Evolutionary conservation across 1,284 basidiomycete species (phyloP), one percentile per base, ranked within the genome.

Genomic region (Entoloma clypeatum): DNA sequence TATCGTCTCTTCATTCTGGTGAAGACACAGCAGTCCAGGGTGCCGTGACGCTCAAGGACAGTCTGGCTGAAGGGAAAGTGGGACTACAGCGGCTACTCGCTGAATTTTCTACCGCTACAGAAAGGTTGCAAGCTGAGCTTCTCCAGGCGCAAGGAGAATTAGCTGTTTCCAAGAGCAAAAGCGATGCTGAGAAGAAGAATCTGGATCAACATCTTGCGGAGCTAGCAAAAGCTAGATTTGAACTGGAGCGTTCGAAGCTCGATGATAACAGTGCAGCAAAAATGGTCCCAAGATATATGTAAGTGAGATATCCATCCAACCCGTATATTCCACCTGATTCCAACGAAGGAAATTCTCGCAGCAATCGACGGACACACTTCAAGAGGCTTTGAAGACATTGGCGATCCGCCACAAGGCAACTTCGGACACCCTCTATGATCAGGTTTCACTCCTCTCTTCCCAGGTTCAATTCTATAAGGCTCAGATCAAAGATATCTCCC

Each of bases 211-310:
- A 76, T 31, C 69, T 70, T 11, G 50, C 52, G 0, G 65, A 72
- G 39, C 60, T 84, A 8, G 71, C 75, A 0, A 57, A 67, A 21
- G 60, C 71, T 0, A 68, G 72, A 36, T 61, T 67, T 1, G 78
- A 83, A 47, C 63, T 87, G n/a, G 76, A 86, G 42, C 71, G 68
- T 47, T 67, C 77, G 29, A 64, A 71, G 45, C 61, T 79, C n/a
- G 86, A 92, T 46, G 88, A 92, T 48, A 76, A 72, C 9, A 77
- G 81, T 2, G 88, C 90, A 1, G 81, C 85, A 8, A 86, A 82
- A 55, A 89, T 92, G 72, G 89, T 92, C 21, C 82, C 89, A 40
- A 75, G 88, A 34, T 93, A 93, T 61, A 93, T 92, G 90, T 88
- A 53, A 42, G 76, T 65, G 11, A 14, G 36, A 14, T 18, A 32